These are phyloP conservation scores for Mycena venus DNA, from an alignment of 768 basidiomycete species.

Conservation along the genomic window DNA sequence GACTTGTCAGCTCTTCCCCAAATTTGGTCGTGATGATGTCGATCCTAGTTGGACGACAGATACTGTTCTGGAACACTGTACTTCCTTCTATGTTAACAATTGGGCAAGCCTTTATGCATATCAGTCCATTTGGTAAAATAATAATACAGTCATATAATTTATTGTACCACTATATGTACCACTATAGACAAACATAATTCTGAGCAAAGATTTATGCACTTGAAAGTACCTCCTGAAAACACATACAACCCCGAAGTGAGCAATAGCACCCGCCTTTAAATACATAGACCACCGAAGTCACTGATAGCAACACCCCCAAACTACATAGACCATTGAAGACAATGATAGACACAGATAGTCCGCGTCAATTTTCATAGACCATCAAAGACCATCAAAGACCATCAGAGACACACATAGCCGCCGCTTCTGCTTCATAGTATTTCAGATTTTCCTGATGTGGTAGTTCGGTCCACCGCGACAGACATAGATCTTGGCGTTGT, in stretches of 20 bases:
- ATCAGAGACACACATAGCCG: too few species aligned
- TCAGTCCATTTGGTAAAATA: slow-evolving; percentile 42
- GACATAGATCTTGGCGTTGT: slow-evolving; percentile 95
- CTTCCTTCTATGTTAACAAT: slow-evolving; percentile 42
- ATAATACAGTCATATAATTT: too few species aligned
- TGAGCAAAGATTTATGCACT: not conserved
- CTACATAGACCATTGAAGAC: not conserved
- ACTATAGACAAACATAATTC: too few species aligned
- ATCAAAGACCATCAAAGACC: too few species aligned
- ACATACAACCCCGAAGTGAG: too few species aligned
- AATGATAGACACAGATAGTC: not conserved
- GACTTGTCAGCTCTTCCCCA: slow-evolving; percentile 49
- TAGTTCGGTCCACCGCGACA: slow-evolving; percentile 99
- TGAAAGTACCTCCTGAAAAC: not conserved
- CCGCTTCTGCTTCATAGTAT: too few species aligned
- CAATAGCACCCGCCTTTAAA: too few species aligned
- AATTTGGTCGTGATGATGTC: slow-evolving; percentile 17
- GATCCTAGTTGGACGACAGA: slow-evolving; percentile 19
- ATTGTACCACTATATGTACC: too few species aligned
- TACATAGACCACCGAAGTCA: not conserved
- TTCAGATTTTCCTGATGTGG: too few species aligned
- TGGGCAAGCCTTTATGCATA: slow-evolving; percentile 42
- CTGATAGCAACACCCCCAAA: not conserved
- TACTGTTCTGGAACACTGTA: slow-evolving; percentile 36
- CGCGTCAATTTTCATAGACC: too few species aligned